Conservation (phyloP, 352 stramenopile genomes). For the Phytophthora pisi region DNA sequence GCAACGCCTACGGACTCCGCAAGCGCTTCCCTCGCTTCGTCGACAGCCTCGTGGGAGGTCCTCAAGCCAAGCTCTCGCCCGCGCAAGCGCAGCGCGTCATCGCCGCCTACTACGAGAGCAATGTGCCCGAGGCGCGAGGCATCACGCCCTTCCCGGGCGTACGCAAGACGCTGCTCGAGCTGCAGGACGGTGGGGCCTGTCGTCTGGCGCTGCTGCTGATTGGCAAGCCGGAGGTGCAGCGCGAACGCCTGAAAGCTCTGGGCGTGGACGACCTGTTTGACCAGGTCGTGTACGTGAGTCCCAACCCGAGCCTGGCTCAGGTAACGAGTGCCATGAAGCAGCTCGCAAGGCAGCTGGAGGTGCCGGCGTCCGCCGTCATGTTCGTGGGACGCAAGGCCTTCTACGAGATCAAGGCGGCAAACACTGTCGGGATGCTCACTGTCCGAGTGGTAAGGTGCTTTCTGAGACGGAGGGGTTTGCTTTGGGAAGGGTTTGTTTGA, state of each 20-base stretch:
- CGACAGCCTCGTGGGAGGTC: constrained; percentile 61
- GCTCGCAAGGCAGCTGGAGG: constrained; percentile 58
- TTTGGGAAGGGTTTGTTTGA: neutral
- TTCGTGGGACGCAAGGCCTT: constrained; percentile 88
- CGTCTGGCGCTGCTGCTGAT: constrained; percentile 75
- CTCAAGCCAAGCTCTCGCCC: constrained; percentile 46
- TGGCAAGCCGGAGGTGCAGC: constrained; percentile 75
- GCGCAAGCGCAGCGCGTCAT: constrained; percentile 66
- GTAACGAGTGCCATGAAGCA: constrained; percentile 82
- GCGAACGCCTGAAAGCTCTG: constrained; percentile 73
- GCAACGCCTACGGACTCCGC: constrained; percentile 81
- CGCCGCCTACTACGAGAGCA: constrained; percentile 79
- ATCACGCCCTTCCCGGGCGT: constrained; percentile 71
- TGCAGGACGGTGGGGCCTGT: constrained; percentile 57
- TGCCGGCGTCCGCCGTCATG: constrained; percentile 76
- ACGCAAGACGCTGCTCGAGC: constrained; percentile 54
- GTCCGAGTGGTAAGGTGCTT: constrained; percentile 64
- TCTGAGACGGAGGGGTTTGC: neutral
- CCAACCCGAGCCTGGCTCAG: constrained; percentile 66
- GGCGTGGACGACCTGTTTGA: constrained; percentile 68
- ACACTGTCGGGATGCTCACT: constrained; percentile 79
- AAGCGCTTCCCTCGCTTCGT: constrained; percentile 87
- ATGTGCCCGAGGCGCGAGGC: constrained; percentile 67
- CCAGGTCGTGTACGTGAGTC: constrained; percentile 67
- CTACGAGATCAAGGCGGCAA: constrained; percentile 88